Percentiles rank a stretch among this genome's conserved stretches.
Conservation (phyloP, 305 asterid genomes). For the Fraxinus sp. region DNA sequence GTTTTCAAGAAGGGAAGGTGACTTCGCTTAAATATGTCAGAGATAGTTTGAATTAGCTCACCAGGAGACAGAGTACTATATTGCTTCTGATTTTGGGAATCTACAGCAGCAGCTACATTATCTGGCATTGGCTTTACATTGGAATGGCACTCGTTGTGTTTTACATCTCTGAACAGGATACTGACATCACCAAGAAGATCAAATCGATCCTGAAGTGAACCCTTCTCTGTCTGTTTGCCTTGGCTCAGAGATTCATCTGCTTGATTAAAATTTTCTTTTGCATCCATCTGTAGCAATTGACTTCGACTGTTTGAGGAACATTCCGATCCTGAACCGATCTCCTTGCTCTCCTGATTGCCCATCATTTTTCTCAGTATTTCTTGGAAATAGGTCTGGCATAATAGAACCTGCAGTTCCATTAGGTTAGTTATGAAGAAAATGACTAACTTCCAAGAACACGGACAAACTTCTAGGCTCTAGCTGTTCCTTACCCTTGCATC, state of each 20-base stretch:
- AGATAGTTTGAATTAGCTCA: conserved; percentile 72
- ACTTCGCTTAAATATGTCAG: conserved; percentile 66
- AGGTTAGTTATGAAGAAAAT: conserved; percentile 22
- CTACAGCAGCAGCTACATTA: conserved; percentile 37
- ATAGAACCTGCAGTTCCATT: conserved; percentile 64
- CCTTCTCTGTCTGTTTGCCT: conserved; percentile 47
- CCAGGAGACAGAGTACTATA: conserved; percentile 60
- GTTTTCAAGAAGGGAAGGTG: conserved; percentile 85
- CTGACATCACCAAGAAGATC: conserved; percentile 73
- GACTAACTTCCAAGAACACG: conserved; percentile 17
- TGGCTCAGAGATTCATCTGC: conserved; percentile 35
- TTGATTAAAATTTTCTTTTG: conserved; percentile 32
- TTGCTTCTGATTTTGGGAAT: conserved; percentile 49
- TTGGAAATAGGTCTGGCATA: conserved; percentile 87
- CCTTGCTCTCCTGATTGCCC: conserved; percentile 46
- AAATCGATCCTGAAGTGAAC: conserved; percentile 55
- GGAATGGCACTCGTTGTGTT: conserved; percentile 45
- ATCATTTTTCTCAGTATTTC: conserved; percentile 89
- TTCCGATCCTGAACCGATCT: conserved; percentile 34
- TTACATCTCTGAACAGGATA: conserved; percentile 70
- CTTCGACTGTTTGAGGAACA: conserved; percentile 34
- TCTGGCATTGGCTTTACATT: conserved; percentile 47
- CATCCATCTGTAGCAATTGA: conserved; percentile 33
- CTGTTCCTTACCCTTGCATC: conserved; percentile 83
- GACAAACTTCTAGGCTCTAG: conserved; percentile 6